These are phyloP conservation scores for Aegle marmelos DNA, from an alignment of 345 rosid genomes.

Conservation along the genomic window DNA sequence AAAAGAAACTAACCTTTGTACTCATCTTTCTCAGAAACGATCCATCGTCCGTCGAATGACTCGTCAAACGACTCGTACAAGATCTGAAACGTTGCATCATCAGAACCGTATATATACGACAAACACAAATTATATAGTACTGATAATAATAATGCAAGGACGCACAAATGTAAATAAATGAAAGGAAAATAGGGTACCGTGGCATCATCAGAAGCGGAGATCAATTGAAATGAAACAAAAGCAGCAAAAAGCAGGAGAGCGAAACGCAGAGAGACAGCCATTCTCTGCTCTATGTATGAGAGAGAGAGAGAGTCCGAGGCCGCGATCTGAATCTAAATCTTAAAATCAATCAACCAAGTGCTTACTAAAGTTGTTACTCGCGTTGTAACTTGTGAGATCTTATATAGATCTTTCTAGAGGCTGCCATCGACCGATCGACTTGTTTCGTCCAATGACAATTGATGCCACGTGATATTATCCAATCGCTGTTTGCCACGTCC, in stretches of 20 bases:
- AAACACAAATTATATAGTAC: neutral
- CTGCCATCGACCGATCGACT: slow-evolving; percentile 19
- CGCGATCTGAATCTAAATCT: slow-evolving; percentile 2
- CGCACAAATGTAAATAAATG: neutral
- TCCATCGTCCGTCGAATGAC: slow-evolving; percentile 74
- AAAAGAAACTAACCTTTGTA: slow-evolving; percentile 46
- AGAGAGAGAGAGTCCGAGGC: no score
- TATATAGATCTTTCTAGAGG: slow-evolving; percentile 24
- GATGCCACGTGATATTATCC: slow-evolving; percentile 28
- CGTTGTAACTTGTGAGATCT: neutral
- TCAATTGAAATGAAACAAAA: slow-evolving; percentile 41
- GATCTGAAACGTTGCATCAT: slow-evolving; percentile 36
- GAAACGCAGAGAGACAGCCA: slow-evolving; percentile 41
- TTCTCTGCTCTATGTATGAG: neutral
- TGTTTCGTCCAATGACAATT: slow-evolving; percentile 35
- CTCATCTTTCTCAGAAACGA: slow-evolving; percentile 59
- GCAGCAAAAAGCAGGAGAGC: slow-evolving; percentile 44
- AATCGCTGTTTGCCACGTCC: slow-evolving; percentile 25
- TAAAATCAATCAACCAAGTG: neutral
- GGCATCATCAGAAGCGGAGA: slow-evolving; percentile 51
- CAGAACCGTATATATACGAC: neutral
- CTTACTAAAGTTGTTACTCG: no score
- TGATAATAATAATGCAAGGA: neutral
- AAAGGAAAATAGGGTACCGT: slow-evolving; percentile 26
- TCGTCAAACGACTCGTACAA: slow-evolving; percentile 73